Conservation (phyloP, 2,329 filamentous ascomycete species). For the Cladorrhinum sp. region DNA sequence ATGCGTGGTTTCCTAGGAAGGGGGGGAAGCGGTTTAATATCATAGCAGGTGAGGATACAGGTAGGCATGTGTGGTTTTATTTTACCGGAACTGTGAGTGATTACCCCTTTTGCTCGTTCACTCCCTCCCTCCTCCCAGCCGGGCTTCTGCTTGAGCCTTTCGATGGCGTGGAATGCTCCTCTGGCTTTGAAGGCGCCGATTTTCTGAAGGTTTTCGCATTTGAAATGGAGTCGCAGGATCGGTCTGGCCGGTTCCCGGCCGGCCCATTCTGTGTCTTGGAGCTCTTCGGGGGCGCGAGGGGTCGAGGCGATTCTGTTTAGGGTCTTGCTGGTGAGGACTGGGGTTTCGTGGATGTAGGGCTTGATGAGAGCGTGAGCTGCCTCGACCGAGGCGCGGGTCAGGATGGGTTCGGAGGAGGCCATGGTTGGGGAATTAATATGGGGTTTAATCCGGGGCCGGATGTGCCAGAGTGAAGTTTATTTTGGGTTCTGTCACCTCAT, state of each 20-base stretch:
- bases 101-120: slow-evolving; percentile 65
- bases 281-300: slow-evolving; percentile 53
- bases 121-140: slow-evolving; percentile 57
- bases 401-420: slow-evolving; percentile 44
- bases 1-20: slow-evolving; percentile 82
- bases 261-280: slow-evolving; percentile 55
- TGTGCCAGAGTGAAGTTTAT: too few species aligned
- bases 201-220: slow-evolving; percentile 90
- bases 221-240: slow-evolving; percentile 77
- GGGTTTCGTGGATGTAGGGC: slow-evolving; percentile 76
- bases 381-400: slow-evolving; percentile 69
- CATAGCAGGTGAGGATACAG: background rate
- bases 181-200: slow-evolving; percentile 91
- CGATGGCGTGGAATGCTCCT: slow-evolving; percentile 84
- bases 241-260: slow-evolving; percentile 59
- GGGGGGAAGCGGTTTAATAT: background rate
- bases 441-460: too few species aligned
- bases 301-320: slow-evolving; percentile 72
- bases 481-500: background rate
- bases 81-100: slow-evolving; percentile 86
- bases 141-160: slow-evolving; percentile 60
- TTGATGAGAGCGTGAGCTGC: slow-evolving; percentile 71
- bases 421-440: background rate
- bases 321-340: slow-evolving; percentile 75
- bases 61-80: too few species aligned